A percentile compares a stretch with the other conserved stretches of the same genome.
Evolutionary conservation across 2,329 filamentous ascomycete genomes (phyloP).

Genomic region (Aspergillus persii): DNA sequence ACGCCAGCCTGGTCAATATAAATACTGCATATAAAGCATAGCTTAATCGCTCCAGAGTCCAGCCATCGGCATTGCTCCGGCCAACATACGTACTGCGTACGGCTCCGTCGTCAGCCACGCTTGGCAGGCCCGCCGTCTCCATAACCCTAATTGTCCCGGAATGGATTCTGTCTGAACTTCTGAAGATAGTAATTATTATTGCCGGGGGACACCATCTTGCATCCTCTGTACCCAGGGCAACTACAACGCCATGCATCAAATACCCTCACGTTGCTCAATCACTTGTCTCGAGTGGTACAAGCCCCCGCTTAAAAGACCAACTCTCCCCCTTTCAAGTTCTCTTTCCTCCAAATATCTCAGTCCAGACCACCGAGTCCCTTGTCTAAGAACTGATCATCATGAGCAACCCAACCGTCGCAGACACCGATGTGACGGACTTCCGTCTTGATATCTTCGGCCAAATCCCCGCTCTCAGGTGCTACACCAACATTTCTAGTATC

Average conservation of each 20-base stretch:
- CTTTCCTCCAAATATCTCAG: neutral
- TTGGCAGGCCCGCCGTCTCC: neutral
- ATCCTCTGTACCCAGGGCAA: too few species aligned
- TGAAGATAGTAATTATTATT: too few species aligned
- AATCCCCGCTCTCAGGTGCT: conserved; percentile 43
- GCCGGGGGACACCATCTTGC: too few species aligned
- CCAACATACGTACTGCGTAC: neutral
- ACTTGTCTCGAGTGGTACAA: neutral
- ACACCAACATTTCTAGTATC: conserved; percentile 47
- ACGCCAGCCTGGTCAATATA: too few species aligned
- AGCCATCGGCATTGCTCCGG: neutral
- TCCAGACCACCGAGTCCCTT: neutral
- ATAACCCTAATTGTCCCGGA: neutral
- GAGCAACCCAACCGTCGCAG: neutral
- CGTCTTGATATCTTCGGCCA: conserved; percentile 46
- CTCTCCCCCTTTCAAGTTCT: neutral
- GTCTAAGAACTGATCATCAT: neutral
- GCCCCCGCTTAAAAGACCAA: neutral
- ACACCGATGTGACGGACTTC: neutral
- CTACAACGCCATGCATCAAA: too few species aligned
- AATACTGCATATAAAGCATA: too few species aligned
- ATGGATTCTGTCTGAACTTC: too few species aligned
- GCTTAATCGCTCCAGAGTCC: too few species aligned
- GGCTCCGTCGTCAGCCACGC: neutral
- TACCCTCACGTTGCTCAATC: too few species aligned